These are phyloP conservation scores for Ailanthus altissimus DNA, from an alignment of 345 rosid species.

Conservation along the genomic window DNA sequence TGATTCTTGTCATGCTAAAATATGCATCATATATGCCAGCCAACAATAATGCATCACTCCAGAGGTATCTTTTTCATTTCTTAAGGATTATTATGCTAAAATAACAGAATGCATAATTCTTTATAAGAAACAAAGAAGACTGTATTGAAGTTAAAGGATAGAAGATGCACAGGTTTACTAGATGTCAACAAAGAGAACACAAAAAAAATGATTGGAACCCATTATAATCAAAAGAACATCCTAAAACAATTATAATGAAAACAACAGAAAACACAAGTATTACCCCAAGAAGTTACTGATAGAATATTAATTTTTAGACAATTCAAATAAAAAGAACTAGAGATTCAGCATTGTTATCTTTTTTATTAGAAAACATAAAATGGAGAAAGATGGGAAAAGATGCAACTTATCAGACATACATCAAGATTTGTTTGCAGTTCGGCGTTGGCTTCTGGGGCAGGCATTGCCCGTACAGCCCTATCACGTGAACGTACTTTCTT, in stretches of 20 bases:
- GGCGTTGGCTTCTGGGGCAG: slow-evolving; percentile 79
- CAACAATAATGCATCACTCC: not conserved
- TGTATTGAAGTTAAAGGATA: no score
- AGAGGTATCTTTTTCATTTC: not conserved
- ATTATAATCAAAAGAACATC: no score
- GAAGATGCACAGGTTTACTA: no score
- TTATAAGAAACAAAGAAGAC: no score
- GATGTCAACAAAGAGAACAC: no score
- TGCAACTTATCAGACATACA: slow-evolving; percentile 49
- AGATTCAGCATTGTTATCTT: not conserved
- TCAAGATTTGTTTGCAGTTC: slow-evolving; percentile 75
- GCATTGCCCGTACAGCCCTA: slow-evolving; percentile 52
- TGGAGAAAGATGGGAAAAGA: slow-evolving; percentile 5
- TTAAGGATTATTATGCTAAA: not conserved
- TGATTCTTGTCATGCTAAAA: slow-evolving; percentile 8
- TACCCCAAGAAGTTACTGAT: not conserved
- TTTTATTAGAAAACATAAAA: not conserved
- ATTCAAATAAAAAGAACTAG: not conserved
- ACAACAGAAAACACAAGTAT: not conserved
- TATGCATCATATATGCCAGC: not conserved
- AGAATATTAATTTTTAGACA: not conserved
- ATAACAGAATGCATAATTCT: not conserved
- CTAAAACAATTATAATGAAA: not conserved
- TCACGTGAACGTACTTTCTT: slow-evolving; percentile 65
- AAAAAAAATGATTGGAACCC: no score